phyloP scores from a whole-genome alignment of 306 rosid species.

The Canavalia gladiata region DNA sequence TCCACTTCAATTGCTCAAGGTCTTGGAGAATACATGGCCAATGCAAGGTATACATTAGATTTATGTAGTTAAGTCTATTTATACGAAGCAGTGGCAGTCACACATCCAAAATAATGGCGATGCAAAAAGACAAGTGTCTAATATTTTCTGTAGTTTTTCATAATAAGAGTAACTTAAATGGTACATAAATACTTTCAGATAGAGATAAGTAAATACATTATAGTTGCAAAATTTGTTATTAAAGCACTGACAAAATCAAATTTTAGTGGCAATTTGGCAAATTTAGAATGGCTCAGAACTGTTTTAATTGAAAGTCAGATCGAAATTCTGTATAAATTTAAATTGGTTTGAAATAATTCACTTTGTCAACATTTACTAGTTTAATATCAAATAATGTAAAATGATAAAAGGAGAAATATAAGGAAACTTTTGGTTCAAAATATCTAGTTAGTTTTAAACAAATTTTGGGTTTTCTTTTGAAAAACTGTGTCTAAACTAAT shows the following conservation, averaged over 20 bases:
- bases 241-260: not conserved
- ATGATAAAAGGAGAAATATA: not conserved
- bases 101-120: not conserved
- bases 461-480: not conserved
- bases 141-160: not conserved
- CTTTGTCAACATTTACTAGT: not conserved
- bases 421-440: not conserved
- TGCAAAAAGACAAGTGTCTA: not conserved
- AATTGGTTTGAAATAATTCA: not conserved
- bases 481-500: not conserved
- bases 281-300: not conserved
- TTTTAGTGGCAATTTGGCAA: constrained; percentile 1
- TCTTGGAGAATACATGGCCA: not conserved
- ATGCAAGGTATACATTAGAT: not conserved
- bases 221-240: not conserved
- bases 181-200: not conserved
- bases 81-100: not conserved
- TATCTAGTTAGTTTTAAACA: not conserved
- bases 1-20: not conserved
- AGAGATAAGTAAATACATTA: constrained; percentile 8
- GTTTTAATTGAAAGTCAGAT: not conserved
- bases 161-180: not conserved
- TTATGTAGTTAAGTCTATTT: not conserved
- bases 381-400: not conserved
- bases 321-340: not conserved